These are phyloP conservation scores for Sungouiella blattae DNA, from an alignment of 805 yeast species.

Conservation along the genomic window DNA sequence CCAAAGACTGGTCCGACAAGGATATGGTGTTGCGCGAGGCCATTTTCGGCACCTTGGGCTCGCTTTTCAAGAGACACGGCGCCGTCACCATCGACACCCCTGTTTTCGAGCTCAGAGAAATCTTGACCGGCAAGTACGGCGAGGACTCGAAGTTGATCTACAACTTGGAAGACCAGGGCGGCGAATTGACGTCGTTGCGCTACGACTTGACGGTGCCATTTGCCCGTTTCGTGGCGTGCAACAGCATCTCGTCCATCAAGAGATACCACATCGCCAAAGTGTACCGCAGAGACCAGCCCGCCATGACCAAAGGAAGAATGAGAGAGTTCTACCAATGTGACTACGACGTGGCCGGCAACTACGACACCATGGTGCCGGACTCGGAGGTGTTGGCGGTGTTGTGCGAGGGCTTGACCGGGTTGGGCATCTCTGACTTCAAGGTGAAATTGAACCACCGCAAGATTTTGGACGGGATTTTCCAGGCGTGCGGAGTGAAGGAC, in stretches of 20 bases:
- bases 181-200: conserved; percentile 91
- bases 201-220: conserved; percentile 98
- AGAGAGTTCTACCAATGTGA: conserved; percentile 99
- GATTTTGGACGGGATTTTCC: conserved; percentile 91
- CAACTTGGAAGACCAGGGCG: conserved; percentile 97
- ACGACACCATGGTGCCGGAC: conserved; percentile 95
- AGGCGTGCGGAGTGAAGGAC: conserved; percentile 89
- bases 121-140: conserved; percentile 95
- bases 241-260: conserved; percentile 83
- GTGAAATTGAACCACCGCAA: conserved; percentile 93
- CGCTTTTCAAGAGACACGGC: conserved; percentile 89
- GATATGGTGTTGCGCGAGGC: conserved; percentile 95
- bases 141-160: conserved; percentile 97
- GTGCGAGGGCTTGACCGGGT: conserved; percentile 77
- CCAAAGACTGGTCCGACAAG: conserved; percentile 97
- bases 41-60: conserved; percentile 68
- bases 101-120: conserved; percentile 93
- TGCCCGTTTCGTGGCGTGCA: conserved; percentile 96
- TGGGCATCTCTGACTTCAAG: conserved; percentile 87
- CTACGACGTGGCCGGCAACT: conserved; percentile 91
- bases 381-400: conserved; percentile 79
- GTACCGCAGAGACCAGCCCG: conserved; percentile 98
- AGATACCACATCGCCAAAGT: conserved; percentile 97
- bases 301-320: conserved; percentile 99
- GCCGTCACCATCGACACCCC: conserved; percentile 99